Evolutionary conservation across 2,329 filamentous ascomycete species (phyloP).

Genomic region (Tolypocladium tundrense): DNA sequence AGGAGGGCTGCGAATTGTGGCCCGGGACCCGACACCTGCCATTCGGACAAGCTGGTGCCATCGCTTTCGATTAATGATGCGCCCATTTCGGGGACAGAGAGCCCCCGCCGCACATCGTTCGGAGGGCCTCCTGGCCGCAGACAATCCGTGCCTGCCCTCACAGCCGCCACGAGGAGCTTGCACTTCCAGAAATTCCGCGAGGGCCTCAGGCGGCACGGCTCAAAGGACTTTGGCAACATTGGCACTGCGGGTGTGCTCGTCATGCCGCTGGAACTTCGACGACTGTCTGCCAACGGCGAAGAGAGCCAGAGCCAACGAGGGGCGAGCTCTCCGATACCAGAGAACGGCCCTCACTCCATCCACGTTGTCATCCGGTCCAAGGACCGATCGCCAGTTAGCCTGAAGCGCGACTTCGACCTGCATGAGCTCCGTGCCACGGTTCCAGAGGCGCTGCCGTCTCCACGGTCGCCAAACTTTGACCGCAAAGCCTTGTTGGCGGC

Average conservation of each 20-base stretch:
- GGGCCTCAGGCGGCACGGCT: slow-evolving; percentile 10
- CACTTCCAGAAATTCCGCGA: slow-evolving; percentile 15
- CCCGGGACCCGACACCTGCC: neutral
- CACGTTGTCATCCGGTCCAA: slow-evolving; percentile 18
- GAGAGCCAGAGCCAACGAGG: neutral
- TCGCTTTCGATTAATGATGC: neutral
- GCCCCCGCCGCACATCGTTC: neutral
- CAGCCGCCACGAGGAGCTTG: slow-evolving; percentile 6
- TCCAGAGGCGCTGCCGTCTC: slow-evolving; percentile 19
- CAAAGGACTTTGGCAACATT: slow-evolving; percentile 5
- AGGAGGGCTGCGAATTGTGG: neutral
- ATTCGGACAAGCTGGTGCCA: neutral
- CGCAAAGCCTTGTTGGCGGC: slow-evolving; percentile 6
- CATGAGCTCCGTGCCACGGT: slow-evolving; percentile 35
- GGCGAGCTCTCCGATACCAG: neutral
- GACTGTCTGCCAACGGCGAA: slow-evolving; percentile 1
- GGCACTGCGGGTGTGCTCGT: slow-evolving; percentile 14
- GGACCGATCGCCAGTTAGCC: slow-evolving; percentile 32
- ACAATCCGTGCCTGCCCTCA: neutral
- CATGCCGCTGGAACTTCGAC: slow-evolving; percentile 13
- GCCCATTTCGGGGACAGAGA: neutral
- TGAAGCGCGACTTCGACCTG: slow-evolving; percentile 41
- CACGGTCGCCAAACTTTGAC: slow-evolving; percentile 9
- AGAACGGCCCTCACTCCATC: slow-evolving; percentile 12
- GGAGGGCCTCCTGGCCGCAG: neutral